Evolutionary conservation across 306 rosid genomes (phyloP).

Genomic region (Cucurbita maxima): DNA sequence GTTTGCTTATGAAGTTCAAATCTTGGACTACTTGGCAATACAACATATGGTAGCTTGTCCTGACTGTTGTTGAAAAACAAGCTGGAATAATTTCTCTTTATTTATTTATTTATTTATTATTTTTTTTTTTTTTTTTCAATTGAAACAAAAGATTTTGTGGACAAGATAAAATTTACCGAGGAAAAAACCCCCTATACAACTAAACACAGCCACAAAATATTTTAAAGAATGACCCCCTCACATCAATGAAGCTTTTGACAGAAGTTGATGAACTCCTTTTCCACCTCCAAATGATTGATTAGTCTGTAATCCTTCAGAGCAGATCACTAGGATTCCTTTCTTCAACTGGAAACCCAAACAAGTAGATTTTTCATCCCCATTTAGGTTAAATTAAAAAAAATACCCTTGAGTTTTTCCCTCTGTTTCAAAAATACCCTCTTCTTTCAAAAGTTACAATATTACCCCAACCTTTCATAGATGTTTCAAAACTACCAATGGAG

Average conservation of each 20-base stretch:
- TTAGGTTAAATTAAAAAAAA: too few relatives aligned
- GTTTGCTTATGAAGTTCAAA: background rate
- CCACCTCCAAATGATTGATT: background rate
- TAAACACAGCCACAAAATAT: too few relatives aligned
- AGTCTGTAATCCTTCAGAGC: background rate
- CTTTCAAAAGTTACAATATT: too few relatives aligned
- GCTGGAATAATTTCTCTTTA: too few relatives aligned
- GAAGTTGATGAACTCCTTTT: background rate
- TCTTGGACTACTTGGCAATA: background rate
- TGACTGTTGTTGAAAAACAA: background rate
- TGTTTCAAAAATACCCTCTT: too few relatives aligned
- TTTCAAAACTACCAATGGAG: too few relatives aligned
- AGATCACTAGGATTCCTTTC: background rate
- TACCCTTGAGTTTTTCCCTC: too few relatives aligned
- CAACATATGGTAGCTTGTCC: background rate
- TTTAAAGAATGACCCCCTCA: background rate
- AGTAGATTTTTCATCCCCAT: background rate
- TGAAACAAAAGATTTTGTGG: too few relatives aligned
- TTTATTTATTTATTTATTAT: too few relatives aligned
- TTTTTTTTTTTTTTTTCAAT: too few relatives aligned
- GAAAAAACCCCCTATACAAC: background rate
- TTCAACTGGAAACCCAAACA: background rate
- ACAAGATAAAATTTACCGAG: background rate
- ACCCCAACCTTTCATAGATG: too few relatives aligned
- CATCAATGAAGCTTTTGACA: background rate